Percentiles rank a stretch among this genome's conserved stretches.
Conservation (phyloP, 345 rosid genomes). For the Ceriops tagal region DNA sequence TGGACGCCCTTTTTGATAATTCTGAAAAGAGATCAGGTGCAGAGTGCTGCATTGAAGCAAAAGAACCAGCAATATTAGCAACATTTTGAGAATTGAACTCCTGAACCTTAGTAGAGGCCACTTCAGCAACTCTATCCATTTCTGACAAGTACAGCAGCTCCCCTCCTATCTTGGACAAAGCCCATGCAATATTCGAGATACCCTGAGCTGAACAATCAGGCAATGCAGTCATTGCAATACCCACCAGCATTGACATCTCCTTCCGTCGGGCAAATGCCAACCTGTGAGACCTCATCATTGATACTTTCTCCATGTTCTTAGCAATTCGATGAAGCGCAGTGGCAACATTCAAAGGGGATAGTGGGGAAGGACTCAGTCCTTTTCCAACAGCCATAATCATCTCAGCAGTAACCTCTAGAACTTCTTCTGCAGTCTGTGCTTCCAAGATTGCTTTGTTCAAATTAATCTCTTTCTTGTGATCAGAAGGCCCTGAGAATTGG, state of each 20-base stretch:
- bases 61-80: conserved; percentile 90
- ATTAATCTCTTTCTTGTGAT: conserved; percentile 69
- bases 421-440: conserved; percentile 80
- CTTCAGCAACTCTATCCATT: conserved; percentile 97
- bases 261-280: conserved; percentile 72
- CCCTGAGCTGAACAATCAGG: conserved; percentile 96
- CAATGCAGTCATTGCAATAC: conserved; percentile 72
- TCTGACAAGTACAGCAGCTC: conserved; percentile 84
- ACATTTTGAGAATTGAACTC: conserved; percentile 88
- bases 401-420: conserved; percentile 61
- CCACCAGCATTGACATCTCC: conserved; percentile 93
- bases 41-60: conserved; percentile 84
- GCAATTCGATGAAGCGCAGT: conserved; percentile 87
- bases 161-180: conserved; percentile 82
- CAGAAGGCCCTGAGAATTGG: conserved; percentile 68
- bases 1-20: conserved; percentile 62
- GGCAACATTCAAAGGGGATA: conserved; percentile 81
- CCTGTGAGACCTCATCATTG: conserved; percentile 63
- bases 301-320: conserved; percentile 91
- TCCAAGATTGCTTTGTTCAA: conserved; percentile 69
- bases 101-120: conserved; percentile 56
- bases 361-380: conserved; percentile 82
- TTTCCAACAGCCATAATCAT: conserved; percentile 75
- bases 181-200: conserved; percentile 88
- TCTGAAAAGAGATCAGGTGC: conserved; percentile 65